Evolutionary conservation across 208 protist genomes (phyloP).

Genomic region (Leishmania gerbilli): DNA sequence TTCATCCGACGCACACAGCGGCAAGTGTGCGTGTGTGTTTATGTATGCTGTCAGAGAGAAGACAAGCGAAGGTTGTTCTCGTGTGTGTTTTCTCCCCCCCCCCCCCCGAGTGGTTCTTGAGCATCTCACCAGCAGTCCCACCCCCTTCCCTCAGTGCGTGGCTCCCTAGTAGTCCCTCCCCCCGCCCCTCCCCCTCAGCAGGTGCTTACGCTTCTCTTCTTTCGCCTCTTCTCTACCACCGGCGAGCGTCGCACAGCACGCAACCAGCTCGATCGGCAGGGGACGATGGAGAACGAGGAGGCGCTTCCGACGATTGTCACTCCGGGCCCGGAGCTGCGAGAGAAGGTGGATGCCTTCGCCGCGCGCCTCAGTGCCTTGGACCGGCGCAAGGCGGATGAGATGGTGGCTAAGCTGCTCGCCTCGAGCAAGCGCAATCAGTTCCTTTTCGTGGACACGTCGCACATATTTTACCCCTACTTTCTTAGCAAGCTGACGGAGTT

Average conservation of each 20-base stretch:
- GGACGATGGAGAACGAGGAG: slow-evolving; percentile 57
- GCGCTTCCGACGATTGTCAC: slow-evolving; percentile 69
- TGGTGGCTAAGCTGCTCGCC: slow-evolving; percentile 80
- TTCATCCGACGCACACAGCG: neutral
- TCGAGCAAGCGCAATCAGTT: slow-evolving; percentile 78
- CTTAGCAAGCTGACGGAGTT: slow-evolving; percentile 84
- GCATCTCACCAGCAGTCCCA: neutral
- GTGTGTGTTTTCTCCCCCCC: neutral
- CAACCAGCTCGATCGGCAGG: neutral
- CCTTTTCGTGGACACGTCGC: slow-evolving; percentile 77
- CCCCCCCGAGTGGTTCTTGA: neutral
- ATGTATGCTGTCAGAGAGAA: neutral
- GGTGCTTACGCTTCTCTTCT: neutral
- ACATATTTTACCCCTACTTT: slow-evolving; percentile 92
- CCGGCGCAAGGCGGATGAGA: slow-evolving; percentile 78
- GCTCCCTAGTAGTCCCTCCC: neutral
- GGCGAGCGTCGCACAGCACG: neutral
- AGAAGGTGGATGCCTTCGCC: slow-evolving; percentile 77
- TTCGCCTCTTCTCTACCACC: neutral
- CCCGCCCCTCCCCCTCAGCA: neutral
- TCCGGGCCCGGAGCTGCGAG: slow-evolving; percentile 79
- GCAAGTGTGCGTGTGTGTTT: neutral
- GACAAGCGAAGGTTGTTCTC: neutral
- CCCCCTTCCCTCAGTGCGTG: neutral
- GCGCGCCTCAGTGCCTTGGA: slow-evolving; percentile 69